Percentiles rank a stretch among this genome's conserved stretches.
These are phyloP conservation scores for Phytophthora pini DNA, from an alignment of 352 stramenopile species.

Conservation along the genomic window DNA sequence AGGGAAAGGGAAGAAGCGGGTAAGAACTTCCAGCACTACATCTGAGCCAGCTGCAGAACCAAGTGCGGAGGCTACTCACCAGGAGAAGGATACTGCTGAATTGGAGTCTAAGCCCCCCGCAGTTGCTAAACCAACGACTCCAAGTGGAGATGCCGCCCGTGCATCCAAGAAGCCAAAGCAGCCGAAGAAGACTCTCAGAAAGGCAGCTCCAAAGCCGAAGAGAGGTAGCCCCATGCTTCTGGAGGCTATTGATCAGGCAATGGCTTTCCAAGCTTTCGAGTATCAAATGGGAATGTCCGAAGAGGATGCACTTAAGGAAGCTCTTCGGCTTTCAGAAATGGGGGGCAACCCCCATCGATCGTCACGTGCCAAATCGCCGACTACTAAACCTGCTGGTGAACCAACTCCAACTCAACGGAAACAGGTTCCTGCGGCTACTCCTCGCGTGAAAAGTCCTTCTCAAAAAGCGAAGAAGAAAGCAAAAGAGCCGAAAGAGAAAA, in stretches of 20 bases:
- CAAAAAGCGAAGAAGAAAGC: slow-evolving; percentile 22
- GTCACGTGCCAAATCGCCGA: slow-evolving; percentile 12
- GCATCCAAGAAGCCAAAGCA: slow-evolving; percentile 9
- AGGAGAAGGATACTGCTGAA: background rate
- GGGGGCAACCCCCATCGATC: slow-evolving; percentile 5
- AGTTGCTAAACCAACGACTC: slow-evolving; percentile 3
- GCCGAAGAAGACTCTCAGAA: slow-evolving; percentile 12
- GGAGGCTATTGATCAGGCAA: slow-evolving; percentile 34
- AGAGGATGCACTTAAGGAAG: slow-evolving; percentile 40
- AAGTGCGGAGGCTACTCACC: background rate
- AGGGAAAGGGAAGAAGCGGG: slow-evolving; percentile 21
- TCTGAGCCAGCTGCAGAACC: background rate
- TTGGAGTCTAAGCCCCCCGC: slow-evolving; percentile 5
- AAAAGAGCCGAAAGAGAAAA: slow-evolving; percentile 13
- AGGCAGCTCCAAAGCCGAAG: slow-evolving; percentile 7
- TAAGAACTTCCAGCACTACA: slow-evolving; percentile 1
- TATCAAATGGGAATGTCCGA: slow-evolving; percentile 45
- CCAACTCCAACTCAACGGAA: slow-evolving; percentile 21
- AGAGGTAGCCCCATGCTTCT: slow-evolving; percentile 6
- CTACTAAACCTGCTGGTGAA: slow-evolving; percentile 2
- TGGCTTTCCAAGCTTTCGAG: slow-evolving; percentile 34
- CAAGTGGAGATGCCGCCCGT: background rate
- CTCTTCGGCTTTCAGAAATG: slow-evolving; percentile 39
- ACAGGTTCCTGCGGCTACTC: slow-evolving; percentile 19
- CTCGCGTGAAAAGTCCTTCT: slow-evolving; percentile 12